Conservation (phyloP, 2,329 filamentous ascomycete species). For the Claviceps sp. region DNA sequence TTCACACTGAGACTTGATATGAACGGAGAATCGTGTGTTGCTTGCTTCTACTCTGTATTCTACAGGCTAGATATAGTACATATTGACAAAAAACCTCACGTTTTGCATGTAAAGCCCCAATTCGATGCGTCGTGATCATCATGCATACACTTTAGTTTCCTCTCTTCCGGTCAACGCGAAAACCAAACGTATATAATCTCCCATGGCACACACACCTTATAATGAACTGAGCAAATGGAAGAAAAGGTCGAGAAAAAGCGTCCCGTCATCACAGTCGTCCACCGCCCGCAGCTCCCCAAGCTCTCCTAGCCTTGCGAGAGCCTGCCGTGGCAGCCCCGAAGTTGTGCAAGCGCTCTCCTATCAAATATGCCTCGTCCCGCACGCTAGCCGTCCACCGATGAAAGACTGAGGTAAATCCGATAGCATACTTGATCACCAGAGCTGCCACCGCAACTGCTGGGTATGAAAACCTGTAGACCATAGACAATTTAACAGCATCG, state of each 20-base stretch:
- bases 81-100: too few relatives aligned
- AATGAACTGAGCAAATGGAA: not conserved
- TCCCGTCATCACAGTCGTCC: constrained; percentile 3
- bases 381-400: constrained; percentile 69
- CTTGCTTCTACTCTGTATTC: too few relatives aligned
- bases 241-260: not conserved
- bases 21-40: too few relatives aligned
- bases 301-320: constrained; percentile 19
- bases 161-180: too few relatives aligned
- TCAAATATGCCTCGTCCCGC: constrained; percentile 88
- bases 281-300: constrained; percentile 23
- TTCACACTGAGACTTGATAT: too few relatives aligned
- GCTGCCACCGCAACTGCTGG: constrained; percentile 46
- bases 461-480: constrained; percentile 51
- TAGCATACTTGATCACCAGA: constrained; percentile 25
- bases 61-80: too few relatives aligned
- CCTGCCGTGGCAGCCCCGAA: constrained; percentile 46
- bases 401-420: constrained; percentile 47
- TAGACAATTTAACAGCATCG: constrained; percentile 17
- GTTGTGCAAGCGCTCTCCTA: constrained; percentile 90
- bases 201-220: too few relatives aligned
- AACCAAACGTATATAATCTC: too few relatives aligned
- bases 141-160: too few relatives aligned
- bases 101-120: not conserved
- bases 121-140: not conserved